Evolutionary conservation across 179 eudicot genomes (phyloP), one percentile per base, ranked within the genome.

Genomic region (Heliamphora pulchella): DNA sequence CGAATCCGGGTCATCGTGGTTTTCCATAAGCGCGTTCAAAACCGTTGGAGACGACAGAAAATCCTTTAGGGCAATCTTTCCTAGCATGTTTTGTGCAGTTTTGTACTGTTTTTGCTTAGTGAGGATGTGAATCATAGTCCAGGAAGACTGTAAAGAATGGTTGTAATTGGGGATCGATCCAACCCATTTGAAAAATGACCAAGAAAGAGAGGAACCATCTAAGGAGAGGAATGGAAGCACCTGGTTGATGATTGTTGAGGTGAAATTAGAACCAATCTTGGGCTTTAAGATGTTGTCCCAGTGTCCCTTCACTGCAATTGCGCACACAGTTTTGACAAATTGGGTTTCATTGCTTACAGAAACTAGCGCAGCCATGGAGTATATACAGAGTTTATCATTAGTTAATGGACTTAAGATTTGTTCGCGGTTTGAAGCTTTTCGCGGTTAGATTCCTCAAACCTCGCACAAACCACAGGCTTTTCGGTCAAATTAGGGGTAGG

Each of bases 151-250:
- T 81, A 95, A 85, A 48, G 97, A 89, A 81, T 89, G 97, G 64
- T 87, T 90, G 85, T 89, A 94, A 77, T 86, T 86, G 4, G 97
- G 91, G 47, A 91, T 82, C 31, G 82, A 79, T 58, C 90, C 97
- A 44, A 84, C 90, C 93, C 92, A 95, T 62, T 89, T 87, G 85
- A 89, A 95, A 82, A 95, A 95, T 50, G 86, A 87, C 97, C 94
- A 91, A 55, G 90, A 87, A 58, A 84, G 64, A 57, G 80, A 75
- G 69, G 79, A 82, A 55, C 77, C 80, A 75, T 84, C 78, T 17
- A 79, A 71, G n/a, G 90, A 87, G 11, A 87, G 71, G 13, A 67
- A 69, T 17, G 86, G 71, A n/a, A 91, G 65, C 41, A 84, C 84
- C 74, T 87, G 83, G 18, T 88, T 88, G 10, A 92, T 84, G 63